A percentile compares a stretch with the other conserved stretches of the same genome.
Evolutionary conservation across 192 early-diverging fungal species (phyloP).

Genomic region (Cladochytrium replicatum): DNA sequence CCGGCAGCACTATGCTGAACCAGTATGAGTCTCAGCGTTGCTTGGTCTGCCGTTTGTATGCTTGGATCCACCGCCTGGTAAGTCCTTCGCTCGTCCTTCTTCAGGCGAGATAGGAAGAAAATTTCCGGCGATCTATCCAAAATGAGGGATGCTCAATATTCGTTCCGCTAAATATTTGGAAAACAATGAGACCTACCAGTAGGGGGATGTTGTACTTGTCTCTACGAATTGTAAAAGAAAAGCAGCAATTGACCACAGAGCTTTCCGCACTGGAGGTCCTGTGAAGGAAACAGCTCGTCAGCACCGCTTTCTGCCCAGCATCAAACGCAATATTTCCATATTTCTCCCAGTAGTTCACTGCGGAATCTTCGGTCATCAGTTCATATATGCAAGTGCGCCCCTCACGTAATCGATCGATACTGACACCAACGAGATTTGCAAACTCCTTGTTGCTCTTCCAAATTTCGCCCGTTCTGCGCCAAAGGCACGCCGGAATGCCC

Average conservation of each 20-base stretch:
- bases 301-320: constrained; percentile 22
- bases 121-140: constrained; percentile 6
- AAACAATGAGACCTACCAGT: background rate
- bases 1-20: too few species aligned
- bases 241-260: constrained; percentile 11
- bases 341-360: constrained; percentile 30
- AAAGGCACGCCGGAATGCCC: constrained; percentile 82
- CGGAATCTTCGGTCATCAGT: constrained; percentile 25
- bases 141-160: too few species aligned
- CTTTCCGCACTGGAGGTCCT: background rate
- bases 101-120: background rate
- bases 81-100: too few species aligned
- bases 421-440: constrained; percentile 62
- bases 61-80: too few species aligned
- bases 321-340: constrained; percentile 36
- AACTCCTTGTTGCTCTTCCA: constrained; percentile 88
- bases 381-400: constrained; percentile 37
- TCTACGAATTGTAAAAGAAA: constrained; percentile 25
- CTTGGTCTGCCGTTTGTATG: too few species aligned
- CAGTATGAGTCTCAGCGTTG: too few species aligned
- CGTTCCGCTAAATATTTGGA: too few species aligned
- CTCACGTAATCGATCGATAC: constrained; percentile 63
- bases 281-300: constrained; percentile 10
- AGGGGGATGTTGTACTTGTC: constrained; percentile 26
- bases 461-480: constrained; percentile 89